A percentile compares a stretch with the other conserved stretches of the same genome.
Evolutionary conservation across 2,329 filamentous ascomycete species (phyloP).

Genomic region (Cadophora sp.): DNA sequence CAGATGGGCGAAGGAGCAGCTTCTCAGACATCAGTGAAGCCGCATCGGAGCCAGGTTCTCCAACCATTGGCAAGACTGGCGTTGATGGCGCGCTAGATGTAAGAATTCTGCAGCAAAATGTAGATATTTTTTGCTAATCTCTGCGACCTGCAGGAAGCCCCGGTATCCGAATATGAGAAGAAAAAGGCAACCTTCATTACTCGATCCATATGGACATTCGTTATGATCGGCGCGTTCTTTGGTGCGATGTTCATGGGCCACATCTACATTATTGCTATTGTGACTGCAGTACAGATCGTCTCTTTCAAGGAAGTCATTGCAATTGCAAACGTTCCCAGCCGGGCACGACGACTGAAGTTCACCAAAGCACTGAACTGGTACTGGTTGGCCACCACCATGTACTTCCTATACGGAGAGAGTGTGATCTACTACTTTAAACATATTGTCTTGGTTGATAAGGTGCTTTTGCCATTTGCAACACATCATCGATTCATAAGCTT

Average conservation of each 20-base stretch:
- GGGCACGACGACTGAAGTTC: constrained; percentile 87
- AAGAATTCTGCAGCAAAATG: constrained; percentile 37
- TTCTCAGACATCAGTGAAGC: constrained; percentile 74
- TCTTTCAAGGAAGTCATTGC: constrained; percentile 99
- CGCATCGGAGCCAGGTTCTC: constrained; percentile 49
- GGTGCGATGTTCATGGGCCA: constrained; percentile 92
- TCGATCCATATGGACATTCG: constrained; percentile 94
- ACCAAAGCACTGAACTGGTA: constrained; percentile 99
- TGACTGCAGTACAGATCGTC: constrained; percentile 93
- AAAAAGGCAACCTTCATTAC: constrained; percentile 99
- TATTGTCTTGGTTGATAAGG: constrained; percentile 91
- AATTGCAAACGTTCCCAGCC: constrained; percentile 92
- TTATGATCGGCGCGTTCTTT: constrained; percentile 97
- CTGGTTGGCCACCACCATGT: constrained; percentile 98
- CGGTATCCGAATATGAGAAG: constrained; percentile 85
- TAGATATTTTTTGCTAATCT: constrained; percentile 32
- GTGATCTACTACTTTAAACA: constrained; percentile 99
- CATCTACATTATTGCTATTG: constrained; percentile 93
- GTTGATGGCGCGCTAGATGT: constrained; percentile 48
- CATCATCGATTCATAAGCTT: constrained; percentile 99
- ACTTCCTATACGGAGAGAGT: constrained; percentile 97
- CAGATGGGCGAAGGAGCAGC: constrained; percentile 63
- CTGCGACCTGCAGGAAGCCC: constrained; percentile 35
- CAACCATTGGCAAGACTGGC: constrained; percentile 34
- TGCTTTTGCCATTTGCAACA: constrained; percentile 90